Base-by-base conservation (phyloP, 1,284 basidiomycete species). In the Tilletiopsis washingtonensis region DNA sequence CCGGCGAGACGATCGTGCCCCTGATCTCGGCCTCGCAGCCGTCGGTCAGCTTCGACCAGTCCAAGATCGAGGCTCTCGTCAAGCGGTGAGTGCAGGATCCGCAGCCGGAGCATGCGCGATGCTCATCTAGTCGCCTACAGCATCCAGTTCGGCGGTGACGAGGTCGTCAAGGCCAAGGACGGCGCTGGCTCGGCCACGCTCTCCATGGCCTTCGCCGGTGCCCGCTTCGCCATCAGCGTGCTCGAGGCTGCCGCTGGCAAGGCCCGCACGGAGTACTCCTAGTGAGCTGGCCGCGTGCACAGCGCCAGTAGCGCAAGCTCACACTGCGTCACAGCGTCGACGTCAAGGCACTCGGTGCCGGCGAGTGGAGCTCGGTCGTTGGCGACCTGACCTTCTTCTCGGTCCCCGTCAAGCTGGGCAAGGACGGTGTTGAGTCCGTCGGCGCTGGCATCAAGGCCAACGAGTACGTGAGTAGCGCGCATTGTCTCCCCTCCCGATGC, bases 1-100 rank as follows among this genome's bases (percentile, higher is more conserved):
- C 86, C 40, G 93, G 94, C 64, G 80, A 85, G 42, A 98, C 93
- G 55, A 98, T 98, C 73, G 85, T 98, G 21, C 93, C 93, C 39
- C 80, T 98, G 43, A 83, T 98, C 68, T 89, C 87, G 40, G 93
- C 97, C 78, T 79, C 80, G 41, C 47, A 62, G 44, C 72, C 72
- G 3, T 39, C 51, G 17, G 54, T 65, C 43, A 45, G 53, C 37
- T 56, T 69, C n/a, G 62, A 59, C 49, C 59, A 68, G 56, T 51
- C 57, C 40, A 77, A 71, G 27, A 83, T 84, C 74, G 78, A 79
- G 37, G 78, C 81, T 62, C 79, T 91, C 54, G 83, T 90, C 57
- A 77, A 91, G 76, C 82, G 87, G n/a, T n/a, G n/a, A n/a, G n/a
- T n/a, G n/a, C n/a, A n/a, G n/a, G n/a, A n/a, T n/a, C n/a, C n/a